Percentiles rank a stretch among this genome's conserved stretches.
Conservation (phyloP, 2,329 filamentous ascomycete species). For the Aphanoascus verrucosus region DNA sequence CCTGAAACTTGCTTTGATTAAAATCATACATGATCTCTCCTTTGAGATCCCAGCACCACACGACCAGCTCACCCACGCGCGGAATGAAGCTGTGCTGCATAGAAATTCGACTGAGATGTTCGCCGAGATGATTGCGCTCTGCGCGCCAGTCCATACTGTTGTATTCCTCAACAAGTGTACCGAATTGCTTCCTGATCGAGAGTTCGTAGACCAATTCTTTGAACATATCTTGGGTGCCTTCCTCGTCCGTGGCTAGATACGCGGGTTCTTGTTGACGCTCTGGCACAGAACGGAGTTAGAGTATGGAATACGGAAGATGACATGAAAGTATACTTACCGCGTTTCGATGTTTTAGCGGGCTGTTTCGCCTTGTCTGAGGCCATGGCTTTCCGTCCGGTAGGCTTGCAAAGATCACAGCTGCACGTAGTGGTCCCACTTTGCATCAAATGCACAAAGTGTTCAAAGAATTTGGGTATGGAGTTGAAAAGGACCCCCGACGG, state of each 20-base stretch:
- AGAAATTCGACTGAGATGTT: conserved; percentile 34
- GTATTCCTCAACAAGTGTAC: conserved; percentile 40
- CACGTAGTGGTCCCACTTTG: conserved; percentile 38
- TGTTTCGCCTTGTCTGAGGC: conserved; percentile 9
- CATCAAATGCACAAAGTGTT: conserved; percentile 50
- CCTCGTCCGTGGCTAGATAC: conserved; percentile 32
- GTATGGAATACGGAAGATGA: background rate
- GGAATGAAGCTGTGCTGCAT: conserved; percentile 43
- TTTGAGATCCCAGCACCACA: conserved; percentile 38
- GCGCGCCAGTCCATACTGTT: conserved; percentile 48
- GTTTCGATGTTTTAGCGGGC: background rate
- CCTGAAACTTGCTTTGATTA: conserved; percentile 22
- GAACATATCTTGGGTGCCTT: conserved; percentile 46
- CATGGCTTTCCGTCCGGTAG: conserved; percentile 10
- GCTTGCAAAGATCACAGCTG: conserved; percentile 40
- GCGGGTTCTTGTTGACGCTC: conserved; percentile 11
- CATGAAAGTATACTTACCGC: background rate
- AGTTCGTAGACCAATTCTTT: conserved; percentile 42
- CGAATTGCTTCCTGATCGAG: conserved; percentile 30
- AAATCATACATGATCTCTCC: conserved; percentile 30
- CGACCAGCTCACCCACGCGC: conserved; percentile 46
- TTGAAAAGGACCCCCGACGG: conserved; percentile 42
- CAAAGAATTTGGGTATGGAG: conserved; percentile 45
- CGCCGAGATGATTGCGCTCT: conserved; percentile 36
- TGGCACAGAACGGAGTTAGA: background rate